Base-by-base conservation (phyloP, 495 filamentous ascomycete species). In the Penicillium angulare region DNA sequence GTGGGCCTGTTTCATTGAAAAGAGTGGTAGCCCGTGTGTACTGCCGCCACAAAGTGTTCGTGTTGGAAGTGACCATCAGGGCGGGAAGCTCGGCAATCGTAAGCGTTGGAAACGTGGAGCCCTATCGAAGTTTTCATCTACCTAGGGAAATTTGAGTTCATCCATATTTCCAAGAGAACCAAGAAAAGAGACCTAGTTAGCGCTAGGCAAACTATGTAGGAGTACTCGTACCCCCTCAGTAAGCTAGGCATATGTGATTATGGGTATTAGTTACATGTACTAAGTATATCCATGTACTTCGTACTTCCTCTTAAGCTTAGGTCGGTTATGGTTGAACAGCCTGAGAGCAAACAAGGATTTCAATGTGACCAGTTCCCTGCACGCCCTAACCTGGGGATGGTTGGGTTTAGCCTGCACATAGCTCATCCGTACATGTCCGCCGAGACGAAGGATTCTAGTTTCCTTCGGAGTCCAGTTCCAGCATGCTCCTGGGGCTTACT, bases 41-140 rank as follows among this genome's bases (percentile, higher is more conserved):
- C 43, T 38, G 47, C 23, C 43, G 47, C 43, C 26, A 48, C 29
- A 22, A 34, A 43, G 35, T 27, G 44, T 46, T 48, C 53, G 50
- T 53, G 53, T 50, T 53, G 24, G n/a, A 31, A 44, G 18, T 32
- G 18, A 7, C 17, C 49, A 53, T 24, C 23, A 46, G 54, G 52
- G 57, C 60, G 60, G 60, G 54, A 61, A 58, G 53, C 54, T 64
- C 60, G 60, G 60, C 57, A 58, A 57, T 55, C 42, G 43, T 35
- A 49, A 54, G 46, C 48, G 48, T 59, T 57, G 32, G 50, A 31
- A 55, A 60, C 56, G 57, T 58, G 54, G 54, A 57, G 35, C 44
- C 36, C n/a, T n/a, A n/a, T 26, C n/a, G 27, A 32, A 15, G 27
- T 22, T 46, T 31, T 23, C 6, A 18, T 31, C 20, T 29, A 17